These are phyloP conservation scores for Cutaneotrichosporon spelunceum DNA, from an alignment of 1,284 basidiomycete genomes.

Conservation along the genomic window DNA sequence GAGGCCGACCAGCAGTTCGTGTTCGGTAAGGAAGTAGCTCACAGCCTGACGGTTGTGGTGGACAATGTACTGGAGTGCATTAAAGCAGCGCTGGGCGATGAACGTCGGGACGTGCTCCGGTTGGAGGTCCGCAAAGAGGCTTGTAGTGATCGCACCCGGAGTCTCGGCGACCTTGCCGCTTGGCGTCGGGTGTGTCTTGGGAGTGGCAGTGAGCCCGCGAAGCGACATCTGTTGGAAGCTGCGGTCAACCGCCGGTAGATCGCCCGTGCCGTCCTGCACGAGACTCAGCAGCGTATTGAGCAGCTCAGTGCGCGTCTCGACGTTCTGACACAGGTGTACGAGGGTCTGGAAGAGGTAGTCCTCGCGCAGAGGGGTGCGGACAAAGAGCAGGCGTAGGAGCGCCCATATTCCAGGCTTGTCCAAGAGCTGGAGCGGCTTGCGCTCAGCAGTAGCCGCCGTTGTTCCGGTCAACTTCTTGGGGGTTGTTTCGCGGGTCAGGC, in stretches of 20 bases:
- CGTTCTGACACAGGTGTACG: slow-evolving; percentile 92
- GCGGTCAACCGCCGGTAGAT: slow-evolving; percentile 85
- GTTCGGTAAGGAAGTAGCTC: slow-evolving; percentile 89
- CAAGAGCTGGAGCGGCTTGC: slow-evolving; percentile 70
- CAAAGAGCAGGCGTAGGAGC: slow-evolving; percentile 90
- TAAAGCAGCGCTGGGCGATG: slow-evolving; percentile 86
- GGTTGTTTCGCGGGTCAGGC: background rate
- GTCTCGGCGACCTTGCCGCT: slow-evolving; percentile 50
- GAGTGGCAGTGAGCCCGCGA: slow-evolving; percentile 59
- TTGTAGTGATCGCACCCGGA: slow-evolving; percentile 52
- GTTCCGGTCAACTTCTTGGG: background rate
- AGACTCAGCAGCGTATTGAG: slow-evolving; percentile 90
- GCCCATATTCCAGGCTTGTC: slow-evolving; percentile 88
- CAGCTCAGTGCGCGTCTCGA: slow-evolving; percentile 83
- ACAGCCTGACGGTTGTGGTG: slow-evolving; percentile 75
- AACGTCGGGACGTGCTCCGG: slow-evolving; percentile 83
- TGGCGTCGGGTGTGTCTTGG: slow-evolving; percentile 69
- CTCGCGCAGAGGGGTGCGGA: slow-evolving; percentile 79
- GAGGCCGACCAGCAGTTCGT: slow-evolving; percentile 75
- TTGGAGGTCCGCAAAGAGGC: slow-evolving; percentile 64
- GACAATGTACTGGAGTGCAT: slow-evolving; percentile 82
- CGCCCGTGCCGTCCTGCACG: slow-evolving; percentile 90
- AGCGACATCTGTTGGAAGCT: slow-evolving; percentile 91
- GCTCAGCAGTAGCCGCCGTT: slow-evolving; percentile 16
- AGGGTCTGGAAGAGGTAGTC: slow-evolving; percentile 84